A percentile compares a stretch with the other conserved stretches of the same genome.
These are phyloP conservation scores for Camillea tinctor DNA, from an alignment of 2,329 filamentous ascomycete species.

Conservation along the genomic window DNA sequence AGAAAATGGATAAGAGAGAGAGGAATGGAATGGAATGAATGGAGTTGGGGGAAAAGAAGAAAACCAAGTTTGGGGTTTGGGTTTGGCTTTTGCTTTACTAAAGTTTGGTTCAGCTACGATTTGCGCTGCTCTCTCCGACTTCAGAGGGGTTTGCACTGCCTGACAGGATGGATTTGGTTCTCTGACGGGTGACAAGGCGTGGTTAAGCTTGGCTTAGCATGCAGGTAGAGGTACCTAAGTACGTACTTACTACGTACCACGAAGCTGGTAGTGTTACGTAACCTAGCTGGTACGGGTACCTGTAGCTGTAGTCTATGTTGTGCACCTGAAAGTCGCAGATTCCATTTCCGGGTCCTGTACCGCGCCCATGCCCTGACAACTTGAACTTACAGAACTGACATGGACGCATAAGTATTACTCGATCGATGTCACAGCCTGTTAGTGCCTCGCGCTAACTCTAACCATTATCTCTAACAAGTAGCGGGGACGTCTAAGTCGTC, in stretches of 20 bases:
- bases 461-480: slow-evolving; percentile 6
- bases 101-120: neutral
- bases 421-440: slow-evolving; percentile 7
- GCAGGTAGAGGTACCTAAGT: too few species aligned
- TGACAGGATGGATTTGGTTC: neutral
- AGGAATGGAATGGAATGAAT: slow-evolving; percentile 11
- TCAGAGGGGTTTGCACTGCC: too few species aligned
- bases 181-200: neutral
- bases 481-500: slow-evolving; percentile 9
- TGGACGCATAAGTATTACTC: neutral
- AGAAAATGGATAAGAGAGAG: slow-evolving; percentile 11
- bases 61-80: slow-evolving; percentile 2
- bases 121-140: too few species aligned
- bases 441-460: slow-evolving; percentile 6
- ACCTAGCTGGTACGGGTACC: too few species aligned
- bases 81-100: too few species aligned
- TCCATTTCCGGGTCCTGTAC: neutral
- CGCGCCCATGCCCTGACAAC: too few species aligned
- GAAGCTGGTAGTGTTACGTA: too few species aligned
- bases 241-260: too few species aligned
- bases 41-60: slow-evolving; percentile 5
- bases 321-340: neutral
- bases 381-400: too few species aligned
- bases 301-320: too few species aligned
- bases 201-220: too few species aligned